phyloP scores from a whole-genome alignment of 75 land plant genomes.

The Pinus albicaulis region DNA sequence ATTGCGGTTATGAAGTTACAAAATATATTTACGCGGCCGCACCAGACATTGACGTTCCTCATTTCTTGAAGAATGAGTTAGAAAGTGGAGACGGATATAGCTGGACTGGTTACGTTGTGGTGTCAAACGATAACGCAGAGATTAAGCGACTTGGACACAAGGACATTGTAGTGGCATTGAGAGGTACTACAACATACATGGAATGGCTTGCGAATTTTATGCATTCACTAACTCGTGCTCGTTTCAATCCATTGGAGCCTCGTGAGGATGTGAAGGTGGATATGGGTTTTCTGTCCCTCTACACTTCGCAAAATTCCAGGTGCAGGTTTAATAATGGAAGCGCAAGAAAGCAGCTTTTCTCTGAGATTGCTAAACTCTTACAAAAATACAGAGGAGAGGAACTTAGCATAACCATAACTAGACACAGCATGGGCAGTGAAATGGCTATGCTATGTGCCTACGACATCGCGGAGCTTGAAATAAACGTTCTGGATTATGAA shows the following conservation, averaged over 20 bases:
- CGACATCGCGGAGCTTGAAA: constrained; percentile 55
- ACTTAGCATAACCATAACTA: constrained; percentile 32
- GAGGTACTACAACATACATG: too few relatives aligned
- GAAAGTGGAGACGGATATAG: constrained; percentile 19
- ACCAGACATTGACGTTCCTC: constrained; percentile 54
- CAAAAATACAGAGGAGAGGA: constrained; percentile 37
- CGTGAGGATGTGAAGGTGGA: too few relatives aligned
- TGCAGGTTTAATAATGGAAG: constrained; percentile 42
- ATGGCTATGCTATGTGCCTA: constrained; percentile 45
- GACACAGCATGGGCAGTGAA: constrained; percentile 68
- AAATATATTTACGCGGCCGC: constrained; percentile 72
- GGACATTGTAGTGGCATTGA: too few relatives aligned
- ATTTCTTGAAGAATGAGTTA: constrained; percentile 34
- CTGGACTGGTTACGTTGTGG: constrained; percentile 87
- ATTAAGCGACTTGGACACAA: too few relatives aligned
- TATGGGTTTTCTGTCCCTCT: too few relatives aligned
- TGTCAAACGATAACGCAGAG: constrained; percentile 30
- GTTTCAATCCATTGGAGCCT: too few relatives aligned
- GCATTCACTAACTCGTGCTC: too few relatives aligned
- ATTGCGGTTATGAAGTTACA: constrained; percentile 53
- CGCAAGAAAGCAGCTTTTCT: constrained; percentile 41
- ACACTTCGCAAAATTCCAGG: too few relatives aligned
- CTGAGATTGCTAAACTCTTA: constrained; percentile 32
- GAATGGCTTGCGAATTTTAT: too few relatives aligned
- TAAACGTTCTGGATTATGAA: constrained; percentile 8